phyloP scores from a whole-genome alignment of 495 filamentous ascomycete species.

The Xylaria intraflava region DNA sequence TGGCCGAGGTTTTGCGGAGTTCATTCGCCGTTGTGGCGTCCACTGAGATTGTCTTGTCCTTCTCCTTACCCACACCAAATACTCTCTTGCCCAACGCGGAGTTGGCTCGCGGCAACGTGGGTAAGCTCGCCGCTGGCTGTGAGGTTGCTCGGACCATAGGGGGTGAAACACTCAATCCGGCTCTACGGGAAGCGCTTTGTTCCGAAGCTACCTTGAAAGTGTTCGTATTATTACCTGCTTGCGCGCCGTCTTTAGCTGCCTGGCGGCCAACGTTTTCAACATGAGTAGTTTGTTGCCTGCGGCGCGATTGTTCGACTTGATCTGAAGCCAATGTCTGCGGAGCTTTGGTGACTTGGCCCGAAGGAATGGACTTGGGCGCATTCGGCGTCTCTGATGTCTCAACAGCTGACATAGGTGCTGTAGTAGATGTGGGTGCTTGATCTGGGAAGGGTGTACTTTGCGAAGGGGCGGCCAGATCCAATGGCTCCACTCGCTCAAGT shows the following conservation, averaged over 20 bases:
- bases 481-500: constrained; percentile 55
- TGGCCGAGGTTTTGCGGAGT: constrained; percentile 20
- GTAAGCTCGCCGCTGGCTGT: constrained; percentile 46
- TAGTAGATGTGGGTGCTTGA: constrained; percentile 3
- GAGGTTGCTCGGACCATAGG: constrained; percentile 64
- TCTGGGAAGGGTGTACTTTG: constrained; percentile 9
- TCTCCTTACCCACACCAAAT: constrained; percentile 25
- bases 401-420: not conserved
- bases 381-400: constrained; percentile 5
- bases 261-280: constrained; percentile 23
- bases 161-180: constrained; percentile 48
- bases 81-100: constrained; percentile 21
- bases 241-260: constrained; percentile 15
- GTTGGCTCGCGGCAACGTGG: constrained; percentile 21
- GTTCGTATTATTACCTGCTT: constrained; percentile 2
- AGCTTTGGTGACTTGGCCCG: not conserved
- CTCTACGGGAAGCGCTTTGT: constrained; percentile 36
- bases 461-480: constrained; percentile 61
- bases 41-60: constrained; percentile 13
- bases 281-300: constrained; percentile 32
- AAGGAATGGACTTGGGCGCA: constrained; percentile 5
- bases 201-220: constrained; percentile 24
- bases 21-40: constrained; percentile 21
- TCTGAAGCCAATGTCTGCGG: constrained; percentile 35
- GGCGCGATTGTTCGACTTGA: constrained; percentile 44